Conservation (phyloP, 768 basidiomycete species). For the Rhodotorula taiwanensis region DNA sequence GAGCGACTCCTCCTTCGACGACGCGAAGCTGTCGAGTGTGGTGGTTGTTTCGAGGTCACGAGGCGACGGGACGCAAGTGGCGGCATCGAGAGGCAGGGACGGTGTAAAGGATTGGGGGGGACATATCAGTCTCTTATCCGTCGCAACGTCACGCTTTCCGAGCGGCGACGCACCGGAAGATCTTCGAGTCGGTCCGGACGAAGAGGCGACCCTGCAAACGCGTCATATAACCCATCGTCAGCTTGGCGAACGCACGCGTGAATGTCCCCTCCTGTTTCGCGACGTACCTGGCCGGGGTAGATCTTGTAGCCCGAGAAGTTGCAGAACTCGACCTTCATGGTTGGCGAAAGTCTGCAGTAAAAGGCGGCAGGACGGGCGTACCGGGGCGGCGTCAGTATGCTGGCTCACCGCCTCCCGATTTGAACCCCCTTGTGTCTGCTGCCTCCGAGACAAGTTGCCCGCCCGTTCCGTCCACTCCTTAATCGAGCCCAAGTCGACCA, state of each 20-base stretch:
- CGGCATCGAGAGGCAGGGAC: too few species aligned
- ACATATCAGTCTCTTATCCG: too few species aligned
- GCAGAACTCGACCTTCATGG: constrained; percentile 91
- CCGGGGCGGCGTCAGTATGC: not conserved
- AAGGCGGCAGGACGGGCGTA: not conserved
- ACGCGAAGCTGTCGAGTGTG: constrained; percentile 72
- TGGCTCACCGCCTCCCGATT: too few species aligned
- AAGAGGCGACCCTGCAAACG: constrained; percentile 36
- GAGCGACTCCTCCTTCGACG: constrained; percentile 87
- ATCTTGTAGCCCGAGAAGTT: constrained; percentile 94
- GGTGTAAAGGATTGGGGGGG: too few species aligned
- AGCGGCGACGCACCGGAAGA: constrained; percentile 36
- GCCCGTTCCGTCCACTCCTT: not conserved
- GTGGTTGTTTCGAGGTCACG: too few species aligned
- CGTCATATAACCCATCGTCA: not conserved
- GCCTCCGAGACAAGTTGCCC: not conserved
- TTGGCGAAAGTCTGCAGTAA: constrained; percentile 31
- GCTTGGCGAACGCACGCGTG: too few species aligned
- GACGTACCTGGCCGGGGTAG: constrained; percentile 92
- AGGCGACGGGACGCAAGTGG: too few species aligned
- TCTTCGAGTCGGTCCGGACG: constrained; percentile 42
- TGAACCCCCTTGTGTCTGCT: not conserved
- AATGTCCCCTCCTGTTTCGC: too few species aligned
- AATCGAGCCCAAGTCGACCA: not conserved
- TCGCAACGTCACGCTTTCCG: too few species aligned